These are phyloP conservation scores for Fraxinus sp. DNA, from an alignment of 305 asterid species.

Conservation along the genomic window DNA sequence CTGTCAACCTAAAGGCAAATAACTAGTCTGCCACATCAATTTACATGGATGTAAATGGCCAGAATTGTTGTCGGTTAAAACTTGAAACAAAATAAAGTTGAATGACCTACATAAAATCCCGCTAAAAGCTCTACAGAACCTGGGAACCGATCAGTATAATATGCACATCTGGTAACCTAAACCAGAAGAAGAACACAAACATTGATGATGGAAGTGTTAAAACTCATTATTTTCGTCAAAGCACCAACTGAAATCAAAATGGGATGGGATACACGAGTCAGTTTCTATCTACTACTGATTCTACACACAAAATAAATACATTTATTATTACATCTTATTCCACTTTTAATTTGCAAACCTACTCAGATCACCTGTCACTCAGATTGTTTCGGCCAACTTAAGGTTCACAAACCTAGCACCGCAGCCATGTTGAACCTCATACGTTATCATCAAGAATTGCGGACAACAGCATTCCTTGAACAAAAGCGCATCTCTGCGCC, in stretches of 20 bases:
- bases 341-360: constrained; percentile 20
- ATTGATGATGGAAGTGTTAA: neutral
- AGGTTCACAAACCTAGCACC: neutral
- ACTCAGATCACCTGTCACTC: neutral
- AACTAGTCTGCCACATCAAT: neutral
- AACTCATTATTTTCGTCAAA: constrained; percentile 29
- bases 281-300: constrained; percentile 39
- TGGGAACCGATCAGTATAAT: neutral
- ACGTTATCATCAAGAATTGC: constrained; percentile 35
- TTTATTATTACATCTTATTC: constrained; percentile 41
- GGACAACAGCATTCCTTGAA: constrained; percentile 52
- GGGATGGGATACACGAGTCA: constrained; percentile 28
- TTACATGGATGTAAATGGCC: neutral
- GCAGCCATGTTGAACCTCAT: constrained; percentile 14
- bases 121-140: neutral
- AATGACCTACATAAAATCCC: neutral
- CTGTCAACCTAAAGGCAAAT: neutral
- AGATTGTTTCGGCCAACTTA: neutral
- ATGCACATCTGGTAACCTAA: neutral
- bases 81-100: neutral
- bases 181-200: neutral
- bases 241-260: constrained; percentile 36
- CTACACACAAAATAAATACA: constrained; percentile 49
- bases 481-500: constrained; percentile 40
- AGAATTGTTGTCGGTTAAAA: neutral